phyloP scores from a whole-genome alignment of 176 grass and related monocot species.

The Echinochloa phyllopogon region DNA sequence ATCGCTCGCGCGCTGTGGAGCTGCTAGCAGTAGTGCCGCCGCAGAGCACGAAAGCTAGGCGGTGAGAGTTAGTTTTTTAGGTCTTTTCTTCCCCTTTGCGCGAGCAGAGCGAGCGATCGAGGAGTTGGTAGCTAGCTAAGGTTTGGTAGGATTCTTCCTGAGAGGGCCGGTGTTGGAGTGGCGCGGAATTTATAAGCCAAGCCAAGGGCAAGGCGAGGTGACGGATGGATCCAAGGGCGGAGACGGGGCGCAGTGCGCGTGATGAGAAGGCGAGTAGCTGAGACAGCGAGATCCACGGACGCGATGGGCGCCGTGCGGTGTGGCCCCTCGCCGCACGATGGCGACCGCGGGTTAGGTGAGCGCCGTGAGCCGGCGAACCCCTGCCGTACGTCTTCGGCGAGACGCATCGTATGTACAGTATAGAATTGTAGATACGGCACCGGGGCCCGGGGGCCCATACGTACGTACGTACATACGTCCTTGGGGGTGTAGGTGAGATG shows the following conservation, averaged over 20 bases:
- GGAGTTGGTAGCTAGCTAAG: conserved; percentile 30
- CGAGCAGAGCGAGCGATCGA: neutral
- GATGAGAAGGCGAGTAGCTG: neutral
- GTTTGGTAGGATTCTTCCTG: conserved; percentile 57
- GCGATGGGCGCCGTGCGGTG: neutral
- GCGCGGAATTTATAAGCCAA: conserved; percentile 42
- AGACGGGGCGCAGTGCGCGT: too few species aligned
- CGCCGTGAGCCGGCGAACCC: neutral
- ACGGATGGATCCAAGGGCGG: neutral
- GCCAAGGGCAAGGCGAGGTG: neutral
- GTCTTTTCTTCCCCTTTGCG: neutral
- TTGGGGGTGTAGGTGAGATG: too few species aligned
- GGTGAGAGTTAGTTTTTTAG: conserved; percentile 33
- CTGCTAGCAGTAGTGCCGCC: neutral
- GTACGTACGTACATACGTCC: neutral
- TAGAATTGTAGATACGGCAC: too few species aligned
- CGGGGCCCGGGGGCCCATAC: too few species aligned
- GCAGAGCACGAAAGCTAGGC: neutral
- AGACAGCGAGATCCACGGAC: neutral
- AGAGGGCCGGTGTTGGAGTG: neutral
- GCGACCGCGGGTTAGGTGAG: conserved; percentile 51
- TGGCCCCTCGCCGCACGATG: conserved; percentile 15
- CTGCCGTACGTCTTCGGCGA: neutral
- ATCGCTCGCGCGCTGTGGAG: neutral
- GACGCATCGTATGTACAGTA: neutral